Evolutionary conservation across 2,329 filamentous ascomycete species (phyloP), one percentile per base, ranked within the genome.

Genomic region (Xylariaceae sp.): DNA sequence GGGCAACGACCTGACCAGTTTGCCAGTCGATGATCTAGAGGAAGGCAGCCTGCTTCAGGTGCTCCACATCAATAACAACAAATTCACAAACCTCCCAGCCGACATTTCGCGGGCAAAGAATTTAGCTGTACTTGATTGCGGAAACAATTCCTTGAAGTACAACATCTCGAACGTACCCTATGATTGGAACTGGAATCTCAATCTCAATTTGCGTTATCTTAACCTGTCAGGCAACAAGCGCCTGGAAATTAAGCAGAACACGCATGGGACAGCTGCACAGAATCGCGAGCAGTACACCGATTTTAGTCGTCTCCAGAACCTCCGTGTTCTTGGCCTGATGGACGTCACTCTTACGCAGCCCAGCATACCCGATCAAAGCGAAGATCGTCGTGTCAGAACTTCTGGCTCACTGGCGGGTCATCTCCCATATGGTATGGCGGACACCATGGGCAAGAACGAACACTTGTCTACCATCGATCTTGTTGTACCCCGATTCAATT

Each of bases 101-200:
- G 94, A 99, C 72, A 87, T 99, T 53, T 95, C 92, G 62, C 91
- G 96, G 73, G 91, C 96, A 50, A 90, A 92, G 75, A 94, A 94
- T 74, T 82, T 99, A 30, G 88, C 92, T 4, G 88, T 97, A 53
- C 80, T 99, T 54, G 94, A 99, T 74, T 95, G 95, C 63, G 93
- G 92, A 62, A 97, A 90, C 80, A 99, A 99, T 71, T 87, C 85
- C 18, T 80, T 99, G 59, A 99, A 97, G 74, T 99, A 99, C 82
- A 99, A 99, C 72, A 95, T 99, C 52, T 94, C 92, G 35, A 99
- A 99, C 70, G 96, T 96, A 81, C 94, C 93, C 0, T 99, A 99
- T 72, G 94, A 99, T 72, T 99, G 94, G 94, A 99, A 99, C 70
- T 99, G 94, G 94, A 97, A 97, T 71, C 90, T 94, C 81, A 99